Conservation (phyloP, 441 rosid species). For the Omphalea diandra region DNA sequence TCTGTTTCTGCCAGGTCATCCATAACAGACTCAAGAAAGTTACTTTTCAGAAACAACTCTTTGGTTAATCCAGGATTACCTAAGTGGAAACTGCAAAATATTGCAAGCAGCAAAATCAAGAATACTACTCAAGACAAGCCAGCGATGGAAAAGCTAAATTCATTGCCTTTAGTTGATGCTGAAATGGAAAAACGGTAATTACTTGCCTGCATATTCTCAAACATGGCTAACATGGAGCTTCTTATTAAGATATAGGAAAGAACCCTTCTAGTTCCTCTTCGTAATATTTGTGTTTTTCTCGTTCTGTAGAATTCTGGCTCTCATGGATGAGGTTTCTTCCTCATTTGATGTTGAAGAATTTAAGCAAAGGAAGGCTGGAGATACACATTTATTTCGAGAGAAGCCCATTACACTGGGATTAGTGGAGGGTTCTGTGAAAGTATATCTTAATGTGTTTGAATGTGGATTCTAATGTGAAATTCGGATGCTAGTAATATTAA, state of each 20-base stretch:
- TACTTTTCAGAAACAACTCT: conserved; percentile 12
- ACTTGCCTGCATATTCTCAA: conserved; percentile 18
- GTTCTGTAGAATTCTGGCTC: conserved; percentile 37
- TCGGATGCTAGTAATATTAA: not conserved
- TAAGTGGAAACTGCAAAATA: conserved; percentile 16
- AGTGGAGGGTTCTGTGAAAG: conserved; percentile 57
- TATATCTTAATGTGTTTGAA: conserved; percentile 26
- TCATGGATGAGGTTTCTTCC: conserved; percentile 42
- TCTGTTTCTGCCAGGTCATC: conserved; percentile 13
- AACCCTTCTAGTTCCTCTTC: not conserved
- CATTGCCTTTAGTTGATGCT: conserved; percentile 28
- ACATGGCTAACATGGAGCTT: conserved; percentile 5
- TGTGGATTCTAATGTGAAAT: not conserved
- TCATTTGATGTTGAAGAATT: conserved; percentile 39
- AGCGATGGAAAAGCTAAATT: conserved; percentile 19
- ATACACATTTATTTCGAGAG: conserved; percentile 29
- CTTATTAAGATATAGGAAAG: not conserved
- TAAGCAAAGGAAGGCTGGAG: conserved; percentile 27
- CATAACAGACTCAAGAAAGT: conserved; percentile 15
- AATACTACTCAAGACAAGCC: conserved; percentile 18
- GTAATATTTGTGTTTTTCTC: not conserved
- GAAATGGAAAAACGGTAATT: conserved; percentile 37
- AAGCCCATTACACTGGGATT: conserved; percentile 50
- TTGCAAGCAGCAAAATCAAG: conserved; percentile 26
- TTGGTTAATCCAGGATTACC: conserved; percentile 17